Conservation (phyloP, 2,329 filamentous ascomycete species). For the Tolypocladium sp. region DNA sequence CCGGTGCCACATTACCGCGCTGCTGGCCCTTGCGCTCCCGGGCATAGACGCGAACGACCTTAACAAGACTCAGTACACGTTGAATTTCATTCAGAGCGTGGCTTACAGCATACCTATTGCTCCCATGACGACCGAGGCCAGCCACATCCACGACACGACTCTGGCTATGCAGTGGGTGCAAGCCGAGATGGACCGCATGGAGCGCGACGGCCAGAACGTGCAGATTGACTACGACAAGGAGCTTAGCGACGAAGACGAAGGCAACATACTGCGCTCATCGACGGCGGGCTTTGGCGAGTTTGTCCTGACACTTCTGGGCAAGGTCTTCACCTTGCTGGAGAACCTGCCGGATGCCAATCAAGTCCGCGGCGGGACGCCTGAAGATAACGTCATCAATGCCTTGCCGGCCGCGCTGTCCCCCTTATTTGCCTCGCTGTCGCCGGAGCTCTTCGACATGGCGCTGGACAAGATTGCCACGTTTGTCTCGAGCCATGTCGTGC, state of each 20-base stretch:
- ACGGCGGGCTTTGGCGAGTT: slow-evolving; percentile 94
- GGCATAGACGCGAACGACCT: slow-evolving; percentile 97
- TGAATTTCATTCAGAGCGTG: slow-evolving; percentile 91
- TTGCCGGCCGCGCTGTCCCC: slow-evolving; percentile 86
- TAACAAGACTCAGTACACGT: slow-evolving; percentile 88
- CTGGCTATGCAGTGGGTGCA: slow-evolving; percentile 91
- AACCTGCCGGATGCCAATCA: slow-evolving; percentile 88
- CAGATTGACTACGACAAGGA: slow-evolving; percentile 78
- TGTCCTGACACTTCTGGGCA: slow-evolving; percentile 78
- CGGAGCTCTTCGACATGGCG: slow-evolving; percentile 86
- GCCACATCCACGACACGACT: slow-evolving; percentile 61
- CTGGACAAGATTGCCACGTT: slow-evolving; percentile 89
- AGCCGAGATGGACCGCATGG: slow-evolving; percentile 87
- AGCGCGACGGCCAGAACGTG: slow-evolving; percentile 75
- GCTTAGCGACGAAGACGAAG: slow-evolving; percentile 77
- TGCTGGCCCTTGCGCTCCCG: slow-evolving; percentile 85
- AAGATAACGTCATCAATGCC: slow-evolving; percentile 95
- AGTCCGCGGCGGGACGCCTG: slow-evolving; percentile 81
- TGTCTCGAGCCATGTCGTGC: slow-evolving; percentile 87
- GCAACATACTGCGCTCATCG: slow-evolving; percentile 80
- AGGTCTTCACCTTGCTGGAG: slow-evolving; percentile 90
- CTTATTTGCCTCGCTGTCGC: slow-evolving; percentile 80
- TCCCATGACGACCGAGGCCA: slow-evolving; percentile 53
- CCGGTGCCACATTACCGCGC: slow-evolving; percentile 86
- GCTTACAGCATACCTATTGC: slow-evolving; percentile 94